A percentile compares a stretch with the other conserved stretches of the same genome.
Conservation (phyloP, 2,329 filamentous ascomycete genomes). For the Rhinocladiella mackenziei region DNA sequence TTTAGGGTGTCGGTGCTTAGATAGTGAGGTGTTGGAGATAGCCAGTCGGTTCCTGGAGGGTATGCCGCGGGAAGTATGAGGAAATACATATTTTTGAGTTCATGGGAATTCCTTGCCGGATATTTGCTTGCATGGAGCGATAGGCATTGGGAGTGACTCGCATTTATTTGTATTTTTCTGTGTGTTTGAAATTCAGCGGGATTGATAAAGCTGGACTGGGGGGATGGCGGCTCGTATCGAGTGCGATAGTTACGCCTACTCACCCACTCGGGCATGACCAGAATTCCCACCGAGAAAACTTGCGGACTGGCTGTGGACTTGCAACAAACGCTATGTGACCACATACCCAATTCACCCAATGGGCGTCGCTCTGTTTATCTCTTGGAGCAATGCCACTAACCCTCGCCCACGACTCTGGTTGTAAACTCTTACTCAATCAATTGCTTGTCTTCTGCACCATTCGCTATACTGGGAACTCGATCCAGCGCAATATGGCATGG, state of each 20-base stretch:
- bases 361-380: constrained; percentile 18
- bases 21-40: constrained; percentile 47
- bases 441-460: constrained; percentile 23
- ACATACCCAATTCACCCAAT: too few species aligned
- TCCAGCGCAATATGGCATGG: too few species aligned
- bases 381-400: constrained; percentile 8
- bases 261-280: too few species aligned
- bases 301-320: not conserved
- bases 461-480: constrained; percentile 9
- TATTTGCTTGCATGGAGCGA: not conserved
- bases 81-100: too few species aligned
- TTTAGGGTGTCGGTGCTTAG: constrained; percentile 40
- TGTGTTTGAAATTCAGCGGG: not conserved
- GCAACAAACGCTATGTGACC: too few species aligned
- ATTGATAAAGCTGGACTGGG: not conserved
- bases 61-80: constrained; percentile 2
- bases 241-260: too few species aligned
- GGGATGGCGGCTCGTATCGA: too few species aligned
- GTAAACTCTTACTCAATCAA: constrained; percentile 28
- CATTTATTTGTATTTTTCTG: too few species aligned
- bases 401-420: constrained; percentile 9
- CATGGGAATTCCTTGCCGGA: too few species aligned
- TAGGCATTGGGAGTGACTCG: not conserved
- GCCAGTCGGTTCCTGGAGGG: constrained; percentile 41
- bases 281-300: too few species aligned